Conservation (phyloP, 441 rosid genomes). For the Gossypium schwendimanii region DNA sequence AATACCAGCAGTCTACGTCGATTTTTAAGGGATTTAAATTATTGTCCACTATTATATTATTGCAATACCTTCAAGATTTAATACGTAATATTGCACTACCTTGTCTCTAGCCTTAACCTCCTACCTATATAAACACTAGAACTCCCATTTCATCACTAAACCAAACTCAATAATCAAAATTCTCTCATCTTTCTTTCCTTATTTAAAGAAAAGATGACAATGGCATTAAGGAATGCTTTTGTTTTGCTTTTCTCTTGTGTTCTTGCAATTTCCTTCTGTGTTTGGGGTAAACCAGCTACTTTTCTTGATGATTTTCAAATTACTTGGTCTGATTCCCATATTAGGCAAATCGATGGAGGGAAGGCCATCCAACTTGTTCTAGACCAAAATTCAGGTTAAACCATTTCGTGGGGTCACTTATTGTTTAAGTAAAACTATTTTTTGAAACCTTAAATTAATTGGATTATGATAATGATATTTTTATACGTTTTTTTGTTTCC, state of each 20-base stretch:
- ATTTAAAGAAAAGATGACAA: background rate
- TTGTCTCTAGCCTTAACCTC: slow-evolving; percentile 4
- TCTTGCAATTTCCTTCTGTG: slow-evolving; percentile 23
- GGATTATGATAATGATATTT: background rate
- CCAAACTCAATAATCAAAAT: background rate
- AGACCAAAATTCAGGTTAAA: slow-evolving; percentile 64
- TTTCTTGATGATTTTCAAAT: slow-evolving; percentile 54
- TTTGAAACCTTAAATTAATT: background rate
- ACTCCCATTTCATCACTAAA: slow-evolving; percentile 13
- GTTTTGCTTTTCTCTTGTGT: slow-evolving; percentile 12
- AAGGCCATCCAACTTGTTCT: slow-evolving; percentile 63
- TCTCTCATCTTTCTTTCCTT: background rate
- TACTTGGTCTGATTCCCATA: slow-evolving; percentile 66
- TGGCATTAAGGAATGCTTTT: background rate
- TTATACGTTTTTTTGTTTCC: background rate
- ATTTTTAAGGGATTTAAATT: background rate
- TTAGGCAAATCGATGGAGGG: slow-evolving; percentile 56
- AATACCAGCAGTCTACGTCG: slow-evolving; percentile 25
- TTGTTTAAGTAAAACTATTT: background rate
- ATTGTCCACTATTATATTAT: too few species aligned
- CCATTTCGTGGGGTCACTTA: slow-evolving; percentile 14
- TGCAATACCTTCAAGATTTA: too few species aligned
- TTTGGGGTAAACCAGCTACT: slow-evolving; percentile 46
- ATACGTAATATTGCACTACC: too few species aligned
- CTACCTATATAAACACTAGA: slow-evolving; percentile 19